Conservation (phyloP, 2,329 filamentous ascomycete genomes). For the Aureobasidium zeae region DNA sequence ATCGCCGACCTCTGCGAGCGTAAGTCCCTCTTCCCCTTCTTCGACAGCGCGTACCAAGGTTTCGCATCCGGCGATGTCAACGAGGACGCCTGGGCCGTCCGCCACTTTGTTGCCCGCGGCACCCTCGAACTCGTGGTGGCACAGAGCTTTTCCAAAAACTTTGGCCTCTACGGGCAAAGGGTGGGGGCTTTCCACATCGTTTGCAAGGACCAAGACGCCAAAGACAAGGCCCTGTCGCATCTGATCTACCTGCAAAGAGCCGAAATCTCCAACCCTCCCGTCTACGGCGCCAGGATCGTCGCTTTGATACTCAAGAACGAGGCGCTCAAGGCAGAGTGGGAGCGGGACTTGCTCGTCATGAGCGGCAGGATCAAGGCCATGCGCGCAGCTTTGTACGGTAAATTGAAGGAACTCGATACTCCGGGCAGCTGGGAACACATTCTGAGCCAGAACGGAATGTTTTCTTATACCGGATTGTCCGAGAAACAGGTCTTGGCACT, state of each 20-base stretch:
- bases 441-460: constrained; percentile 78
- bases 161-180: constrained; percentile 81
- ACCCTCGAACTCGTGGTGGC: constrained; percentile 51
- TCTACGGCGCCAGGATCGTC: constrained; percentile 80
- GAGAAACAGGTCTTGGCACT: constrained; percentile 62
- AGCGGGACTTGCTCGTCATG: constrained; percentile 81
- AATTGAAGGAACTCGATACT: constrained; percentile 70
- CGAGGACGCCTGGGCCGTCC: constrained; percentile 30
- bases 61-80: constrained; percentile 31
- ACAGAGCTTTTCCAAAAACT: constrained; percentile 41
- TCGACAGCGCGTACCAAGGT: constrained; percentile 34
- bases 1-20: constrained; percentile 27
- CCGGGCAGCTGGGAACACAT: constrained; percentile 91
- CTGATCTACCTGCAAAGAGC: constrained; percentile 83
- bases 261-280: constrained; percentile 87
- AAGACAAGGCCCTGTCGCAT: constrained; percentile 69
- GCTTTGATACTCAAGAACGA: constrained; percentile 68
- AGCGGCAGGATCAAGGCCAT: constrained; percentile 82
- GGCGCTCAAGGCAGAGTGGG: constrained; percentile 72
- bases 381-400: constrained; percentile 62
- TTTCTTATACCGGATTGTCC: constrained; percentile 72
- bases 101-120: constrained; percentile 23
- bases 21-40: constrained; percentile 28
- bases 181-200: constrained; percentile 89
- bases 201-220: constrained; percentile 41